These are phyloP conservation scores for Ascochyta clinopodiicola DNA, from an alignment of 2,329 filamentous ascomycete genomes.

Conservation along the genomic window DNA sequence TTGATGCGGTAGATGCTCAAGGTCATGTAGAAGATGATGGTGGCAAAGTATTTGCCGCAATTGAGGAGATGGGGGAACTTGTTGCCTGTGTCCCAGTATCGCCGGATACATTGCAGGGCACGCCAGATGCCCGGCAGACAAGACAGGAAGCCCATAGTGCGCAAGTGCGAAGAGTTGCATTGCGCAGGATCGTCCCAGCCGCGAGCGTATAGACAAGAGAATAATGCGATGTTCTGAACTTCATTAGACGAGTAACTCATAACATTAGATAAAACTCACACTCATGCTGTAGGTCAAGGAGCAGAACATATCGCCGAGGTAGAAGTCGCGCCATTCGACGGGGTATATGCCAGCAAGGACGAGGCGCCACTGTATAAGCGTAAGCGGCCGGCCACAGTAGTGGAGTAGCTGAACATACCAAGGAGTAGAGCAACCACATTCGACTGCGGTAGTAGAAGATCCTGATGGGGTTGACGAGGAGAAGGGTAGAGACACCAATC, in stretches of 20 bases:
- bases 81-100: constrained; percentile 85
- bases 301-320: constrained; percentile 96
- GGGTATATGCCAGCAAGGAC: constrained; percentile 85
- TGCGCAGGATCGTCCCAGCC: constrained; percentile 73
- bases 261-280: constrained; percentile 59
- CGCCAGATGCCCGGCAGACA: constrained; percentile 89
- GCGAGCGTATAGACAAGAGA: constrained; percentile 91
- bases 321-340: constrained; percentile 97
- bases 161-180: constrained; percentile 87
- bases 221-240: constrained; percentile 78
- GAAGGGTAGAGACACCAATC: constrained; percentile 68
- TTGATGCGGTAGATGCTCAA: constrained; percentile 85
- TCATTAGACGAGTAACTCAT: not conserved
- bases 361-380: constrained; percentile 72
- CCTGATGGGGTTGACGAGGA: constrained; percentile 78
- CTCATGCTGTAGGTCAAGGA: constrained; percentile 90
- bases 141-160: constrained; percentile 83
- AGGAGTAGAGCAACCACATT: constrained; percentile 87
- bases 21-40: constrained; percentile 78
- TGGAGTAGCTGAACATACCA: constrained; percentile 62
- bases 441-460: constrained; percentile 78
- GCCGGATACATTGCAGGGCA: constrained; percentile 85
- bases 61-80: constrained; percentile 93
- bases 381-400: not conserved
- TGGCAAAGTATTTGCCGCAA: constrained; percentile 87